phyloP scores from a whole-genome alignment of 2,329 filamentous ascomycete species.

The Myriosclerotinia scirpicola region DNA sequence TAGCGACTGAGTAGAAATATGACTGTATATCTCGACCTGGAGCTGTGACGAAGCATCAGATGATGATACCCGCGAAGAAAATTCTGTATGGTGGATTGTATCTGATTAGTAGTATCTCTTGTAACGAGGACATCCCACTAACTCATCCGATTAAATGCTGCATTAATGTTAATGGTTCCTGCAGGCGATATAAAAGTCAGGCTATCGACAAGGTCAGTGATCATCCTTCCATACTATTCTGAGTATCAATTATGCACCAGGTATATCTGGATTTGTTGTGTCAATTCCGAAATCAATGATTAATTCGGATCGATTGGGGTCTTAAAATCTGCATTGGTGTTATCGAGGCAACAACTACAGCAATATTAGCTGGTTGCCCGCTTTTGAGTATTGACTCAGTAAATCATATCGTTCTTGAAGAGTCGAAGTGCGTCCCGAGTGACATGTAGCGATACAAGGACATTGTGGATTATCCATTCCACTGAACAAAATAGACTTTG shows the following conservation, averaged over 20 bases:
- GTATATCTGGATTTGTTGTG: neutral
- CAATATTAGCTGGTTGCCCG: neutral
- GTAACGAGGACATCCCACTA: neutral
- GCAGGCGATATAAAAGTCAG: neutral
- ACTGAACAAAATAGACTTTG: too few relatives aligned
- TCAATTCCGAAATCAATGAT: neutral
- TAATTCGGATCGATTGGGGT: neutral
- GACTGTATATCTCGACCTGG: neutral
- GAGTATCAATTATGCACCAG: neutral
- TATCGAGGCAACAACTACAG: neutral
- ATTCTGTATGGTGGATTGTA: neutral
- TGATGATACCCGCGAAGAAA: neutral
- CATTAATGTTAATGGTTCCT: neutral
- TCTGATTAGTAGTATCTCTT: neutral
- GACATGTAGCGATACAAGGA: neutral
- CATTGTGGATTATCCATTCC: too few relatives aligned
- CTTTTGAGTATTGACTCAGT: neutral
- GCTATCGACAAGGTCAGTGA: neutral
- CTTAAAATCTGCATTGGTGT: neutral
- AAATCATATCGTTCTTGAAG: too few relatives aligned
- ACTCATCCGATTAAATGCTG: neutral
- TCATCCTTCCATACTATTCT: neutral
- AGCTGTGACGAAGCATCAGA: neutral
- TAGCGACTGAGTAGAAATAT: neutral
- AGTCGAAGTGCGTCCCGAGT: neutral